Evolutionary conservation across 2,329 filamentous ascomycete species (phyloP), one percentile per base, ranked within the genome.

Genomic region (Alternaria arborescens): DNA sequence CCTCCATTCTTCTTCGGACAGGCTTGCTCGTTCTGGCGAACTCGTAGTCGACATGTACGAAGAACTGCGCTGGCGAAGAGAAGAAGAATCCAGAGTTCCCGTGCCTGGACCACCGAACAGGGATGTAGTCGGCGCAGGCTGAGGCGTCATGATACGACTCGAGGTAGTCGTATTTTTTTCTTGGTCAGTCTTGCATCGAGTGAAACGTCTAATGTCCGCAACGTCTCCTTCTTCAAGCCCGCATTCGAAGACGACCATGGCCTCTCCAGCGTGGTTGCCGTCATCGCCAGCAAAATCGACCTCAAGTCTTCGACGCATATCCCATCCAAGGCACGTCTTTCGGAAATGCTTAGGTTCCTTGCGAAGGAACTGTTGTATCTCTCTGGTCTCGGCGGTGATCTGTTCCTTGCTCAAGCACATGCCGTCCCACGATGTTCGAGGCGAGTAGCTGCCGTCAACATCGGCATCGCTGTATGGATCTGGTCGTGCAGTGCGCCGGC

Each of bases 241-340:
- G 70, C 90, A 91, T 34, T 88, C 84, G 47, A 97, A 84, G 3
- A 97, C 85, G 26, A 96, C 83, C 40, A 97, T 82, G 16, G 84
- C 85, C 77, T 97, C 94, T 20, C 93, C 93, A 26, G 89, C 89
- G 50, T 89, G 87, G 55, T 87, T 82, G n/a, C 87, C 87, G 78
- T 95, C 91, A 66, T 94, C 92, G 20, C 87, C 88, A 41, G 91
- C 91, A 79, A 97, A 98, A 74, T 99, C 95, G 3, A 97, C 92
- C 70, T 95, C 90, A 3, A 98, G 82, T 63, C 83, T 88, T 61
- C 93, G 87, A 54, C 88, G 88, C 94, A 98, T 98, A 72, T 98
- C 92, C 94, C 95, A 98, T 3, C 91, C 91, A 59, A 91, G 82
- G 72, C 91, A 98, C 1, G 88, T 83, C 70, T 89, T 89, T 22